phyloP scores from a whole-genome alignment of 352 stramenopile species.

The Phytopythium kandeliae region DNA sequence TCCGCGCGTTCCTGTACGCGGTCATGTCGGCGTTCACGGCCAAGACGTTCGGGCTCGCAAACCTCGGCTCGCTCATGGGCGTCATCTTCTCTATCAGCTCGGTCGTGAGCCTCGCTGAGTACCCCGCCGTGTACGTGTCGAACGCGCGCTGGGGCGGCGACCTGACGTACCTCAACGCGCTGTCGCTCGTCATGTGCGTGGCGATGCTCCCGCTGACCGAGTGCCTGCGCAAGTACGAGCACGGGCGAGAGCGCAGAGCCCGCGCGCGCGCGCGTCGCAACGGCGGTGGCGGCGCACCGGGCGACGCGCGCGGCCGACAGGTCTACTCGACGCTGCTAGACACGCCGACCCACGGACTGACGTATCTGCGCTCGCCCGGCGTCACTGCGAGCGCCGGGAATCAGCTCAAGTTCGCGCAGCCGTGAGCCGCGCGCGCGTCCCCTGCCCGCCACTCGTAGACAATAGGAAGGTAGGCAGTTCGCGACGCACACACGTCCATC shows the following conservation, averaged over 20 bases:
- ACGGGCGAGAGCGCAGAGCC: conserved; percentile 29
- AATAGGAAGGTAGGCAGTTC: not conserved
- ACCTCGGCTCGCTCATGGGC: conserved; percentile 76
- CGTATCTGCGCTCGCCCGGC: conserved; percentile 50
- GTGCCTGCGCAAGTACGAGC: conserved; percentile 50
- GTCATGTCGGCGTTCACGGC: conserved; percentile 83
- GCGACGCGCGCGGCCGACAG: conserved; percentile 13
- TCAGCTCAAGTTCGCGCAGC: conserved; percentile 10
- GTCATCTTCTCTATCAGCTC: conserved; percentile 80
- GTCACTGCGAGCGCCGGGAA: conserved; percentile 7
- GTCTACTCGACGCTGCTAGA: conserved; percentile 41
- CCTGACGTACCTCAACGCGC: conserved; percentile 42
- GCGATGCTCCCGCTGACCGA: conserved; percentile 57
- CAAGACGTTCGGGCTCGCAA: conserved; percentile 84
- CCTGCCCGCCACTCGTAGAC: too few species aligned
- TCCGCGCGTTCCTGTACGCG: conserved; percentile 82
- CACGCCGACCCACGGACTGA: conserved; percentile 36
- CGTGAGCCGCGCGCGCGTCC: not conserved
- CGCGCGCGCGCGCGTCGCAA: conserved; percentile 20
- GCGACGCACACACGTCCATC: not conserved
- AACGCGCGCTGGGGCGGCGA: conserved; percentile 54
- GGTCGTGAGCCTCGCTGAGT: conserved; percentile 69
- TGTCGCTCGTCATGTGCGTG: conserved; percentile 46
- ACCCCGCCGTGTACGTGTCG: conserved; percentile 70
- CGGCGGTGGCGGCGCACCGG: too few species aligned